These are phyloP conservation scores for Phaeophleospora eucalypticola DNA, from an alignment of 2,329 filamentous ascomycete species.

Conservation along the genomic window DNA sequence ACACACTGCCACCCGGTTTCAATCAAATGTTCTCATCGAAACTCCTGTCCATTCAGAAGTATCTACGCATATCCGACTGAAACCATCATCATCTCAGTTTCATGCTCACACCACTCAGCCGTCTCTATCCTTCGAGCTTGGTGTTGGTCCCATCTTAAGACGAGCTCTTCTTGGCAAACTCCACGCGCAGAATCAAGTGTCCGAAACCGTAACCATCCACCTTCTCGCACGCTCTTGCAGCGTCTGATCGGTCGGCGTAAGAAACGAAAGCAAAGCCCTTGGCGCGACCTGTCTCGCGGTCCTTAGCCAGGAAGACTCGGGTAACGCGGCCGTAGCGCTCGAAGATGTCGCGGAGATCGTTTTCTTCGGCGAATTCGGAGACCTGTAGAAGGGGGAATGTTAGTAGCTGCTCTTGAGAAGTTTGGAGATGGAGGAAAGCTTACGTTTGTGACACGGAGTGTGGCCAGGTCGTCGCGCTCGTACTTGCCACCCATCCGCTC, in stretches of 20 bases:
- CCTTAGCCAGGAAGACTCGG: conserved; percentile 95
- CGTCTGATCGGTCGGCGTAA: conserved; percentile 85
- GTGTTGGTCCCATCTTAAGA: too few species aligned
- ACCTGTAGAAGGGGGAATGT: conserved; percentile 55
- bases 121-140: too few species aligned
- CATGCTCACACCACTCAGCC: too few species aligned
- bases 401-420: not conserved
- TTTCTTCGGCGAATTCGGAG: conserved; percentile 94
- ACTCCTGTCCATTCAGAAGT: too few species aligned
- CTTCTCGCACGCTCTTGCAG: conserved; percentile 88
- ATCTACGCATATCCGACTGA: too few species aligned
- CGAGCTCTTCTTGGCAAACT: conserved; percentile 68
- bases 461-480: conserved; percentile 94
- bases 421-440: conserved; percentile 42
- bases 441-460: conserved; percentile 95
- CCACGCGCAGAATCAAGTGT: conserved; percentile 79
- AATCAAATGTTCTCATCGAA: too few species aligned
- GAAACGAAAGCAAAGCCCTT: conserved; percentile 99
- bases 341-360: conserved; percentile 95
- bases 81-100: too few species aligned
- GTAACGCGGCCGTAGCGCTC: conserved; percentile 95
- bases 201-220: conserved; percentile 94
- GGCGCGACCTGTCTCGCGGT: conserved; percentile 89
- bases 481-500: conserved; percentile 92
- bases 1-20: too few species aligned